Base-by-base conservation (phyloP, 1,139 yeast genomes). In the Pichia sp. region DNA sequence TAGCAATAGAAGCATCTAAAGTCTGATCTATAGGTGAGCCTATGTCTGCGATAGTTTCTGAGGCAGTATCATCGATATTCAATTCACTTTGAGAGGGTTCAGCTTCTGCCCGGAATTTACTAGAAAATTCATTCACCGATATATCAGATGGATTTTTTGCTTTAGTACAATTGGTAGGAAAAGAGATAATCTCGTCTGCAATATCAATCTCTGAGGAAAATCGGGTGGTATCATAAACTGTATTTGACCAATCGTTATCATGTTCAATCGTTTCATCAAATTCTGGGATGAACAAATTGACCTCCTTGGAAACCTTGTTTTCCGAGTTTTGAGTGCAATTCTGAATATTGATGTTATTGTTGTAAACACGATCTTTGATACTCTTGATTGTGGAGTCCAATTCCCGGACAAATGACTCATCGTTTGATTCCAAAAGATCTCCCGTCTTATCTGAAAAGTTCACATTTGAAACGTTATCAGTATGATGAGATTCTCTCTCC, bases 221-320 rank as follows among this genome's bases (percentile, higher is more conserved):
- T 3, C 40, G 43, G 9, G 51, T 49, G 3, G 52, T 47, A 9
- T 58, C 57, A 19, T 54, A 49, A 23, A 64, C 54, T 16, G 61
- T 55, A 2, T 61, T 58, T 0, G 67, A 61, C 49, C 66, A 55
- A n/a, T 55, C 53, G 40, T 60, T 31, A 13, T 41, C 49, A 16
- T 9, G 34, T 4, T 39, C 26, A 21, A 19, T 46, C 22, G 19
- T 37, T 39, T 31, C 28, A 37, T 48, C 21, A 18, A 5, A 4
- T 34, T 31, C 30, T 10, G n/a, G 36, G 16, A 31, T 16, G 16
- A 31, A 31, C 16, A 31, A 31, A n/a, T 13, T 31, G 13, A 12
- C 36, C 16, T 23, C 25, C 28, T 42, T 22, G 12, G 22, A 41
- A 22, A 41, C 36, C 9, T 12, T 28, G 8, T 26, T 4, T 26